Base-by-base conservation (phyloP, 495 filamentous ascomycete genomes). In the Penicillium simplicissimum region DNA sequence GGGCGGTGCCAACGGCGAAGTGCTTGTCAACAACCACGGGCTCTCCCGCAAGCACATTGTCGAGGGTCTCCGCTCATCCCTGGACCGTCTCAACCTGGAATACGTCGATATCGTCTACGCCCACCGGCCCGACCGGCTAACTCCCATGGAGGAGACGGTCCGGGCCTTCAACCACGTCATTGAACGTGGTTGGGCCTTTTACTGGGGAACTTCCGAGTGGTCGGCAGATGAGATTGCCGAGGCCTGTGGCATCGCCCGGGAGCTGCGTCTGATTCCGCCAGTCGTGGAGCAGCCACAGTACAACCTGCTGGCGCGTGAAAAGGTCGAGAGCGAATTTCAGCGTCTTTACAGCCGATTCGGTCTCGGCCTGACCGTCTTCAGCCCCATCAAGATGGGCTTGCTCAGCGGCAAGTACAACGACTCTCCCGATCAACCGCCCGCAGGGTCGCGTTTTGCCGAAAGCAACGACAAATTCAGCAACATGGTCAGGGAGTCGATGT, bases 91-190 rank as follows among this genome's bases (percentile, higher is more conserved):
- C 28, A 33, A 52, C n/a, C 49, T 52, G 6, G 49, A 52, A 35
- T 52, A 52, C 49, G 49, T 52, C 4, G 49, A 52, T 52, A 52
- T 52, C 33, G 31, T 52, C 49, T 52, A 52, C 49, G 49, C 49
- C n/a, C 49, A 52, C 23, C 31, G 49, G n/a, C 49, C 49, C 15
- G 49, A 52, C 31, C 49, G 49, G 8, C 33, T 52, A 14, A 52
- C 49, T 19, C 49, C 49, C 14, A 52, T 52, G 49, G 49, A 52
- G 49, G 49, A 52, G 15, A 52, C 49, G 4, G 49, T 52, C 2
- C 49, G 49, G 8, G 49, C 49, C 4, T 52, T 52, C 31, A 52
- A 52, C 33, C 49, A 52, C 33, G 49, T 52, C 49, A 52, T 52
- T 19, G 49, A 52, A 28, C 25, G 31, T 8, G 49, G 49, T 6